These are phyloP conservation scores for Cladosporium sphaerospermum DNA, from an alignment of 2,329 filamentous ascomycete genomes.

Conservation along the genomic window DNA sequence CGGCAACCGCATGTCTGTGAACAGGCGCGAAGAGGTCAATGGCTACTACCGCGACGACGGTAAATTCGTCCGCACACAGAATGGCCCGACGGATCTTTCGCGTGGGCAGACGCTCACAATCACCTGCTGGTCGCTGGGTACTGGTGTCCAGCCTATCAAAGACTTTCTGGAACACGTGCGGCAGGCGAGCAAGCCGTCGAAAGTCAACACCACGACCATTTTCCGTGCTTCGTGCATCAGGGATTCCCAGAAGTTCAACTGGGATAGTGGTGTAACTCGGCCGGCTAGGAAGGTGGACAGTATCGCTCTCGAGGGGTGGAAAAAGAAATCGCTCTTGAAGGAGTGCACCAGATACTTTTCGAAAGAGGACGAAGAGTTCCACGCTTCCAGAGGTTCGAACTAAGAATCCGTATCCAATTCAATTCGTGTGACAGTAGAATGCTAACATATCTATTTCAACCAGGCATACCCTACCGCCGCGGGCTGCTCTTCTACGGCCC, in stretches of 20 bases:
- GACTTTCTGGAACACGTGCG: constrained; percentile 41
- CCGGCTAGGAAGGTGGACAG: constrained; percentile 66
- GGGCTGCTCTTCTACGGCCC: constrained; percentile 76
- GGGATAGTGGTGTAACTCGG: constrained; percentile 38
- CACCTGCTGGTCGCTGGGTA: constrained; percentile 17
- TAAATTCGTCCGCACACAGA: constrained; percentile 7
- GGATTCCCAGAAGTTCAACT: constrained; percentile 23
- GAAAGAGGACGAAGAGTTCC: constrained; percentile 62
- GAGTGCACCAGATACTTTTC: constrained; percentile 73
- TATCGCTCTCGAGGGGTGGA: constrained; percentile 60
- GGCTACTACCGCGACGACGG: constrained; percentile 7
- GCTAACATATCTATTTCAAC: constrained; percentile 54
- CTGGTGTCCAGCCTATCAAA: constrained; percentile 29
- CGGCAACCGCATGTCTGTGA: constrained; percentile 4
- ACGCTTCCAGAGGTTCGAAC: constrained; percentile 62
- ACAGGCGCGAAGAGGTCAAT: not conserved
- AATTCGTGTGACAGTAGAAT: no score
- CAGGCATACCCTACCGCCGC: constrained; percentile 62
- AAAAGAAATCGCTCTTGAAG: constrained; percentile 58
- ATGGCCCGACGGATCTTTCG: not conserved
- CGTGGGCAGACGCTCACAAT: constrained; percentile 12
- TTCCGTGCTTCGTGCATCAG: constrained; percentile 13
- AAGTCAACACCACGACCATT: constrained; percentile 18
- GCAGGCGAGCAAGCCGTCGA: constrained; percentile 31
- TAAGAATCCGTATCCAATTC: no score